Conservation (phyloP, 2,329 filamentous ascomycete genomes). For the Lizonia empirigonia region DNA sequence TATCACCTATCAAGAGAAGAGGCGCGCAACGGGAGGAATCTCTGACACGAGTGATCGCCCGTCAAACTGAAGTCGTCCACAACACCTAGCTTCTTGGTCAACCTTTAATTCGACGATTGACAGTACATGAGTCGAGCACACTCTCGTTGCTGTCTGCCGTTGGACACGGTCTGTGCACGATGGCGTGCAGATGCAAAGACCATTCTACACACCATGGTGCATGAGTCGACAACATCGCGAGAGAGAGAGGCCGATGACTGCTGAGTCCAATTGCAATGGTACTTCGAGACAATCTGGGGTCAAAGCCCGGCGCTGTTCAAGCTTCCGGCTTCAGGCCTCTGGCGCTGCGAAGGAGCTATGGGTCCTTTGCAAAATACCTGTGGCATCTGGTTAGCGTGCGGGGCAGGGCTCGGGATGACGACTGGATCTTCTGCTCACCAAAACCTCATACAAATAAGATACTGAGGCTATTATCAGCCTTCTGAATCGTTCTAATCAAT, state of each 20-base stretch:
- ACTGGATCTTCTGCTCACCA: too few relatives aligned
- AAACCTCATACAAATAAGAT: too few relatives aligned
- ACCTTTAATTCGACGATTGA: background rate
- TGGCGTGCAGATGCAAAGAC: background rate
- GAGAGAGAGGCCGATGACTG: background rate
- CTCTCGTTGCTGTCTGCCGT: background rate
- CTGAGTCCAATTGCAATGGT: background rate
- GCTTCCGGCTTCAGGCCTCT: background rate
- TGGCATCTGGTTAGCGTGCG: too few relatives aligned
- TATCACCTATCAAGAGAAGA: background rate
- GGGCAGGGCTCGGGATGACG: too few relatives aligned
- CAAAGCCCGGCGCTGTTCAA: background rate
- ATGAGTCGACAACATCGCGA: background rate
- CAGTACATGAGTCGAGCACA: slow-evolving; percentile 1
- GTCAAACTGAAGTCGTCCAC: background rate
- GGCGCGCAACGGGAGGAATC: background rate
- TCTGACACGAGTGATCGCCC: slow-evolving; percentile 1
- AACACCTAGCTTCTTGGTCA: background rate
- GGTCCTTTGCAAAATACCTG: too few relatives aligned
- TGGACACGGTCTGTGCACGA: slow-evolving; percentile 3
- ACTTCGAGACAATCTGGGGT: slow-evolving; percentile 2
- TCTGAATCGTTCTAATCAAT: too few relatives aligned
- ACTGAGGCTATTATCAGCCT: too few relatives aligned
- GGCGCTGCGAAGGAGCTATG: background rate
- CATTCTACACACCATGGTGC: too few relatives aligned